These are phyloP conservation scores for Aspergillus sp. DNA, from an alignment of 2,329 filamentous ascomycete species.

Conservation along the genomic window DNA sequence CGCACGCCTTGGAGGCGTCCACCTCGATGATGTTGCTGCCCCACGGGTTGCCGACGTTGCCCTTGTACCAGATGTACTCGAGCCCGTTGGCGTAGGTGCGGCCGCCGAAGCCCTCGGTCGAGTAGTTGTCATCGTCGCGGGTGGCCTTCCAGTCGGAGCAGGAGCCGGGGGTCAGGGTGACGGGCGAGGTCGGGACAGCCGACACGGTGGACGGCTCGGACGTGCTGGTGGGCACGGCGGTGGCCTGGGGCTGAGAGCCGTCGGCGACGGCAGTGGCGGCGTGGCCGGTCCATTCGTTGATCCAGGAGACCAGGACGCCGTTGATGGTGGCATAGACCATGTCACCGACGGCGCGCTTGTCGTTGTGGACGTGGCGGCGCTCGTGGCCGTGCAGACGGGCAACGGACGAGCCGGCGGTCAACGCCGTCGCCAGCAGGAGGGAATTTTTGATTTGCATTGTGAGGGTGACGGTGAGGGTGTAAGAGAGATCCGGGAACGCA, in stretches of 20 bases:
- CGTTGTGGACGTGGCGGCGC: constrained; percentile 33
- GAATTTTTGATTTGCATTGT: constrained; percentile 41
- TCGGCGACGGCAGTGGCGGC: constrained; percentile 14
- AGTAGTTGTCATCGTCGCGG: constrained; percentile 21
- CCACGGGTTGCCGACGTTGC: constrained; percentile 38
- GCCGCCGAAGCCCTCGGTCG: constrained; percentile 31
- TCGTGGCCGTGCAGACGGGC: constrained; percentile 39
- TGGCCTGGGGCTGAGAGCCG: constrained; percentile 9
- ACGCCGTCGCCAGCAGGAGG: constrained; percentile 32
- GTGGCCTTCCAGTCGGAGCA: constrained; percentile 22
- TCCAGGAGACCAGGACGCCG: constrained; percentile 32
- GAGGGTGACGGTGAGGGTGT: constrained; percentile 22
- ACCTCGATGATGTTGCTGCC: constrained; percentile 42
- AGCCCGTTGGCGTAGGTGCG: constrained; percentile 16
- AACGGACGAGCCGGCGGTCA: constrained; percentile 35
- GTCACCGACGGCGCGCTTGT: constrained; percentile 33
- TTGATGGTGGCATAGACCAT: constrained; percentile 32
- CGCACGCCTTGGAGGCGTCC: constrained; percentile 25
- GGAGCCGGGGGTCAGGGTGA: constrained; percentile 8
- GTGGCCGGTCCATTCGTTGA: constrained; percentile 33
- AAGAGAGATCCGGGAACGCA: constrained; percentile 6
- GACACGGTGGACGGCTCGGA: constrained; percentile 11
- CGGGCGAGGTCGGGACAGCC: constrained; percentile 13
- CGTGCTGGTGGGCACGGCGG: constrained; percentile 13
- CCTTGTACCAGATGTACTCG: constrained; percentile 25